phyloP scores from a whole-genome alignment of 208 protist species.

The Trypanosoma melophagium region DNA sequence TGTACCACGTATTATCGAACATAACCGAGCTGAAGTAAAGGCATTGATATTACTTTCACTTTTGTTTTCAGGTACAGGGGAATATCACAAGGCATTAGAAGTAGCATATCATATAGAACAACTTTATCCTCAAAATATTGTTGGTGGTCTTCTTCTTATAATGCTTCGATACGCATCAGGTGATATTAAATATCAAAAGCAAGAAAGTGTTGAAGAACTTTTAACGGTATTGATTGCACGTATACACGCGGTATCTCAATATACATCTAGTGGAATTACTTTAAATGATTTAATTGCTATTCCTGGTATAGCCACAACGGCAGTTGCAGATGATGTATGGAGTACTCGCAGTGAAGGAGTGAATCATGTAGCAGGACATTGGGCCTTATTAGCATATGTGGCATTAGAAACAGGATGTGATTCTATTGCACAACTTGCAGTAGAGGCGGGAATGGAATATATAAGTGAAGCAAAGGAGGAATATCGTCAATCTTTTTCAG shows the following conservation, averaged over 20 bases:
- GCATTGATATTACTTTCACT: conserved; percentile 59
- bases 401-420: conserved; percentile 40
- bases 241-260: conserved; percentile 22
- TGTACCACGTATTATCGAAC: conserved; percentile 32
- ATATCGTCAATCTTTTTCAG: conserved; percentile 42
- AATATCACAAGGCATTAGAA: conserved; percentile 40
- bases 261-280: background rate
- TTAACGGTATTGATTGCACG: conserved; percentile 27
- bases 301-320: conserved; percentile 10
- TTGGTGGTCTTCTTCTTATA: conserved; percentile 38
- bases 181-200: background rate
- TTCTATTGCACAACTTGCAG: conserved; percentile 47
- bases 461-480: conserved; percentile 24
- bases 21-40: conserved; percentile 43
- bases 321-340: conserved; percentile 13
- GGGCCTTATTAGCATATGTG: conserved; percentile 58
- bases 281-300: conserved; percentile 32
- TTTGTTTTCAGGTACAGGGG: conserved; percentile 47
- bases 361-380: conserved; percentile 52
- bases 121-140: conserved; percentile 45
- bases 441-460: conserved; percentile 46
- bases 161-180: conserved; percentile 38
- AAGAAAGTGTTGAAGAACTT: conserved; percentile 1
- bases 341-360: conserved; percentile 33
- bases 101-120: conserved; percentile 39